Conservation (phyloP, 1,284 basidiomycete genomes). For the Neonothopanus nambi region DNA sequence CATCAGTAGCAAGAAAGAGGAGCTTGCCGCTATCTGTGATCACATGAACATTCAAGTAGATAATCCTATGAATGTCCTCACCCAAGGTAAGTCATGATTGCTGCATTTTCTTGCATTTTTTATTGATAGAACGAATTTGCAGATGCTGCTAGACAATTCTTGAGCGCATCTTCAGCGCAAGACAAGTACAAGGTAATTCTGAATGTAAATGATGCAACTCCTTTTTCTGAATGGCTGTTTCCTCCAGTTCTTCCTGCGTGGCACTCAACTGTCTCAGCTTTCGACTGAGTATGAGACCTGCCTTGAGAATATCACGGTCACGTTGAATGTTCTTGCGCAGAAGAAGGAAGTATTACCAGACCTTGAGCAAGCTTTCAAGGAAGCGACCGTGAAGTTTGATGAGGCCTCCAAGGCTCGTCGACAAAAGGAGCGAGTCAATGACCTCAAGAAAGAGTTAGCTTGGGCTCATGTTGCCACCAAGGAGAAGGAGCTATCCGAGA, state of each 20-base stretch:
- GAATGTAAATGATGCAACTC: neutral
- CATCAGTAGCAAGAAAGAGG: conserved; percentile 81
- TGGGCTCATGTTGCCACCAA: conserved; percentile 88
- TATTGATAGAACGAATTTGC: neutral
- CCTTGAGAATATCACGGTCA: conserved; percentile 69
- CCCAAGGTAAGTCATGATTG: conserved; percentile 62
- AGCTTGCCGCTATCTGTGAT: conserved; percentile 85
- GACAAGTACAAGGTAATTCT: conserved; percentile 84
- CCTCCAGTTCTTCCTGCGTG: conserved; percentile 87
- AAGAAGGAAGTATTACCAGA: conserved; percentile 78
- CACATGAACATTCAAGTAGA: conserved; percentile 97
- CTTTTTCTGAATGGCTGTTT: neutral
- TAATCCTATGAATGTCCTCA: conserved; percentile 94
- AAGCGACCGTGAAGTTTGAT: conserved; percentile 63
- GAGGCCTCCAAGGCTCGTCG: conserved; percentile 75
- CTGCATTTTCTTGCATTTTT: neutral
- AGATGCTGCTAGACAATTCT: conserved; percentile 76
- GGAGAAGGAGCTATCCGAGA: conserved; percentile 59
- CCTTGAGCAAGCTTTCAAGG: conserved; percentile 58
- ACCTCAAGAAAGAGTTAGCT: conserved; percentile 80
- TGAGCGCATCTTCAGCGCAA: conserved; percentile 79
- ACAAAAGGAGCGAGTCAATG: conserved; percentile 66
- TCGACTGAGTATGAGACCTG: conserved; percentile 85
- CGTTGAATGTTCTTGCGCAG: conserved; percentile 59
- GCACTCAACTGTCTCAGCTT: conserved; percentile 90